phyloP scores from a whole-genome alignment of 2,329 filamentous ascomycete species.

The Ophiocordyceps unilateralis region DNA sequence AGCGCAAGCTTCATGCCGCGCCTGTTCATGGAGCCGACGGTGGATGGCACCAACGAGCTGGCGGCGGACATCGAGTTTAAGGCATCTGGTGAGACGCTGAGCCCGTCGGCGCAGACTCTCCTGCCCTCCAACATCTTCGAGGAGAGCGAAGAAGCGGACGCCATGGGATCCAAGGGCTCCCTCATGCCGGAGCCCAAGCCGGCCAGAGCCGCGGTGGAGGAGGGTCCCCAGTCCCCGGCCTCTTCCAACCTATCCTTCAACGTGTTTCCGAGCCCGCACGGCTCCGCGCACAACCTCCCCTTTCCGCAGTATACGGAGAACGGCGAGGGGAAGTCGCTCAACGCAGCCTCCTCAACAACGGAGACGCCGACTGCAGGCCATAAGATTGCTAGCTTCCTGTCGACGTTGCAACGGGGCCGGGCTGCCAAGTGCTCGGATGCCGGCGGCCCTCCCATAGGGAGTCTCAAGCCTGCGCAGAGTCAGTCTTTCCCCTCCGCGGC shows the following conservation, averaged over 20 bases:
- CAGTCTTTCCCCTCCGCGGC: slow-evolving; percentile 54
- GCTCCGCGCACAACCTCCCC: slow-evolving; percentile 39
- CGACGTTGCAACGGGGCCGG: slow-evolving; percentile 43
- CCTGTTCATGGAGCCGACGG: slow-evolving; percentile 32
- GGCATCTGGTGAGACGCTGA: slow-evolving; percentile 50
- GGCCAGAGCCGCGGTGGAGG: slow-evolving; percentile 7
- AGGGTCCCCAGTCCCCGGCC: slow-evolving; percentile 41
- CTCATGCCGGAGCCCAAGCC: slow-evolving; percentile 12
- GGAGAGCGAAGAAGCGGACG: slow-evolving; percentile 44
- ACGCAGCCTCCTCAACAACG: slow-evolving; percentile 21
- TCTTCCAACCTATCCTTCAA: slow-evolving; percentile 41
- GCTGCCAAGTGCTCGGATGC: slow-evolving; percentile 37
- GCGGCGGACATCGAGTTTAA: slow-evolving; percentile 47
- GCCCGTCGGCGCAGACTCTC: slow-evolving; percentile 57
- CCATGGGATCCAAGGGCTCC: slow-evolving; percentile 16
- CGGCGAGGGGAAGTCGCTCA: slow-evolving; percentile 25
- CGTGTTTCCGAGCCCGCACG: slow-evolving; percentile 43
- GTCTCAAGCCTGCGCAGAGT: slow-evolving; percentile 53
- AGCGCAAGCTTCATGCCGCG: slow-evolving; percentile 33
- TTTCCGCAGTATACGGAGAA: slow-evolving; percentile 32
- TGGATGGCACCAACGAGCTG: slow-evolving; percentile 18
- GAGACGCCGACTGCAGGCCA: slow-evolving; percentile 13
- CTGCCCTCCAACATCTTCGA: slow-evolving; percentile 52
- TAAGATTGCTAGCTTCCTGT: slow-evolving; percentile 34
- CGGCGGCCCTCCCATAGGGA: slow-evolving; percentile 45